These are phyloP conservation scores for Lolium rigidum DNA, from an alignment of 176 grass and related monocot species.

Conservation along the genomic window DNA sequence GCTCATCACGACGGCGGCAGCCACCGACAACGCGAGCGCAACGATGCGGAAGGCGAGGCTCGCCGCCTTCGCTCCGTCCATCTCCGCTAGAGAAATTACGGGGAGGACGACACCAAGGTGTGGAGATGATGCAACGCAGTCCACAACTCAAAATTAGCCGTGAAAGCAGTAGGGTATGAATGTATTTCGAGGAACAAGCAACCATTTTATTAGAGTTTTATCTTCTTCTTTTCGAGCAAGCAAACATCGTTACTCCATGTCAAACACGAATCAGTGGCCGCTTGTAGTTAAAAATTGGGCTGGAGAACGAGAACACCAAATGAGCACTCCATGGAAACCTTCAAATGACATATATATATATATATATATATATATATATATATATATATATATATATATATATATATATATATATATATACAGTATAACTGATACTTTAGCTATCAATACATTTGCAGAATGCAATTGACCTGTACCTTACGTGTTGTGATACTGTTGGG, in stretches of 20 bases:
- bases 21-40: slow-evolving; percentile 31
- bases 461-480: background rate
- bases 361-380: too few relatives aligned
- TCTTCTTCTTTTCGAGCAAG: slow-evolving; percentile 11
- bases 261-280: background rate
- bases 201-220: background rate
- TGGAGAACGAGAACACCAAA: background rate
- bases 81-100: background rate
- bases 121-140: slow-evolving; percentile 10
- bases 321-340: slow-evolving; percentile 22
- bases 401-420: background rate
- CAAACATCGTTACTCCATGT: background rate
- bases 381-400: too few relatives aligned
- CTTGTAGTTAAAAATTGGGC: background rate
- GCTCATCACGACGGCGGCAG: slow-evolving; percentile 49
- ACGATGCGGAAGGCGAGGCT: slow-evolving; percentile 41
- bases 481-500: background rate
- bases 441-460: background rate
- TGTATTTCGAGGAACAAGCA: background rate
- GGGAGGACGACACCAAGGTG: background rate
- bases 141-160: background rate
- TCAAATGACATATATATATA: background rate
- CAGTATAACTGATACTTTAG: background rate
- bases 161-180: background rate
- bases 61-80: slow-evolving; percentile 1